Evolutionary conservation across 2,329 filamentous ascomycete species (phyloP).

Genomic region (Aureobasidium sp.): DNA sequence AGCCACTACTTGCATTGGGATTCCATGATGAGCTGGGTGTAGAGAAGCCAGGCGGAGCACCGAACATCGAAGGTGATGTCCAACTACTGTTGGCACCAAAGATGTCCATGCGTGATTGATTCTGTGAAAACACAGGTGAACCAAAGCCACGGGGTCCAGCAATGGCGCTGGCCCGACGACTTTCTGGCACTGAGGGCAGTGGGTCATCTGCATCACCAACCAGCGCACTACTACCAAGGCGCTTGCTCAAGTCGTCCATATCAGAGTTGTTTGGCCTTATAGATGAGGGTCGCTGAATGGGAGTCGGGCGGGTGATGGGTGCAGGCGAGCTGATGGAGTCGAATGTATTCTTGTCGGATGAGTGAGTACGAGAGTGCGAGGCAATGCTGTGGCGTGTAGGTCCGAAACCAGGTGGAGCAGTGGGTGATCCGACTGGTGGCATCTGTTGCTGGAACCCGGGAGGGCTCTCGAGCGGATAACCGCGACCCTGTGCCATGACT

Average conservation of each 20-base stretch:
- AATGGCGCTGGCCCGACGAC: conserved; percentile 26
- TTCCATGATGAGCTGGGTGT: conserved; percentile 31
- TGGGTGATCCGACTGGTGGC: conserved; percentile 19
- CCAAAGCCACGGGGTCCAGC: conserved; percentile 17
- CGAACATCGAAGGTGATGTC: conserved; percentile 36
- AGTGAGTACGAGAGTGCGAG: conserved; percentile 68
- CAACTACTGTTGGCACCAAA: conserved; percentile 33
- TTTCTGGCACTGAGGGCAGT: conserved; percentile 41
- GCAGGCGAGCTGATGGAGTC: conserved; percentile 55
- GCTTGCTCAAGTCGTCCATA: conserved; percentile 44
- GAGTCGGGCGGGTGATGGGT: conserved; percentile 72
- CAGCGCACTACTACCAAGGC: conserved; percentile 84
- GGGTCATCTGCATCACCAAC: conserved; percentile 62
- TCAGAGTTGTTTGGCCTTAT: conserved; percentile 51
- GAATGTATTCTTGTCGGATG: conserved; percentile 50
- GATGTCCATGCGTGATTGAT: conserved; percentile 25
- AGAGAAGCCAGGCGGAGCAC: conserved; percentile 26
- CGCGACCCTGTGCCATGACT: conserved; percentile 50
- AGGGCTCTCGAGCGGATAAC: conserved; percentile 47
- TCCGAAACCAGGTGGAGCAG: conserved; percentile 33
- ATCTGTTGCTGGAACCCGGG: conserved; percentile 43
- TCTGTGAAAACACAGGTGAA: conserved; percentile 26
- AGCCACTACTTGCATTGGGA: conserved; percentile 29
- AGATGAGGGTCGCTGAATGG: conserved; percentile 81
- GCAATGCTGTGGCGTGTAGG: conserved; percentile 30